Evolutionary conservation across 768 basidiomycete species (phyloP), one percentile per base, ranked within the genome.

Genomic region (Cyclocybe aegerita): DNA sequence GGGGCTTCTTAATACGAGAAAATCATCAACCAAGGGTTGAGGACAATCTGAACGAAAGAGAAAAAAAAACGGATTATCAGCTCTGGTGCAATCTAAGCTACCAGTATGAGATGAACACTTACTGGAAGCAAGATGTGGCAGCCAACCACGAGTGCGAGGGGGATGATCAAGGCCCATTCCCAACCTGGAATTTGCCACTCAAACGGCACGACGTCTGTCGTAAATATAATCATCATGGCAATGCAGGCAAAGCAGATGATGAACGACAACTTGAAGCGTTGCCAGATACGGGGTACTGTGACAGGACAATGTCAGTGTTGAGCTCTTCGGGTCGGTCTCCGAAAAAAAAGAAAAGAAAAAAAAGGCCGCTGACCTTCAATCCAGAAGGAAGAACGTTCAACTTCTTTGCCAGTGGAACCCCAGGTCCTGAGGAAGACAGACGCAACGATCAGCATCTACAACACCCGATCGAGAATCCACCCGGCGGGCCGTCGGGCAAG

Each of bases 11-110:
- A 80, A 52, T 75, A 80, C 1, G 83, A 85, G 68, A 91, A 92
- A 51, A 89, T 87, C 86, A 90, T 90, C 52, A 92, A 70, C 85
- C 86, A 90, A 0, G 90, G 91, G 60, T 93, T 93, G 48, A 93
- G 76, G 1, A 90, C 83, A 56, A 94, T 85, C 78, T 75, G 51
- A 12, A 45, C 5, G 47, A 39, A 23, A 29, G 40, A 35, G 42
- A 50, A 54, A 11, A 49, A 53, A 17, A 40, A 37, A 48, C 30
- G 39, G 46, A 55, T 35, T n/a, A 51, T 45, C 35, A 50, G 32
- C 39, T 32, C 40, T 38, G 34, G 16, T 8, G 46, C 46, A 50
- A 32, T 23, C 44, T 30, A 49, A 55, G 38, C 23, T 23, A 23
- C 5, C 5, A 5, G 42, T 38, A 49, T 50, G 49, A 39, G 40